phyloP scores from a whole-genome alignment of 225 moss, liverwort and hornwort genomes.

The Polytrichum commune region DNA sequence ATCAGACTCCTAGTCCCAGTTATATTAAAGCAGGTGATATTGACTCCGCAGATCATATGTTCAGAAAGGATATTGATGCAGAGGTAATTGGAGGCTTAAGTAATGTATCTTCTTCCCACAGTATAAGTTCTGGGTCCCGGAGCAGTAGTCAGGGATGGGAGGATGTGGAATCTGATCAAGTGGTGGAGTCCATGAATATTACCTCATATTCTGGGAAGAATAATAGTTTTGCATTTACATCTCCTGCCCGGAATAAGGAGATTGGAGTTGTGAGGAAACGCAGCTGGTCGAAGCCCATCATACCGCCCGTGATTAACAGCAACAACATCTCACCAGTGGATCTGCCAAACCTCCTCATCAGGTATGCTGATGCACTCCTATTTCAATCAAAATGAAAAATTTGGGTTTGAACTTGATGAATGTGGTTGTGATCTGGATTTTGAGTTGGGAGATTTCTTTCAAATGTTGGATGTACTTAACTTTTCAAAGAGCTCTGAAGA shows the following conservation, averaged over 20 bases:
- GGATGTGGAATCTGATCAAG: no score
- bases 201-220: no score
- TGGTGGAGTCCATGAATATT: no score
- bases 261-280: no score
- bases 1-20: background rate
- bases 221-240: no score
- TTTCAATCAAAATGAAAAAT: background rate
- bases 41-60: no score
- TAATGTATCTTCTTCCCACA: no score
- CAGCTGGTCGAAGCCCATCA: background rate
- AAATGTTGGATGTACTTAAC: background rate
- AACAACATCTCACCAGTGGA: constrained; percentile 9
- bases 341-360: constrained; percentile 7
- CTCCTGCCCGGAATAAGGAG: no score
- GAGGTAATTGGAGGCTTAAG: background rate
- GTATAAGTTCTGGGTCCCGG: background rate
- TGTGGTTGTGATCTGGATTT: background rate
- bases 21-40: no score
- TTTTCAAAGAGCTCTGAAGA: background rate
- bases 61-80: background rate
- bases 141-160: background rate
- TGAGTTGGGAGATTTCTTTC: background rate
- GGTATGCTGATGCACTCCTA: background rate
- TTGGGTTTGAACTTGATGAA: background rate
- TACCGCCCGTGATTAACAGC: background rate